Percentiles rank a stretch among this genome's conserved stretches.
Evolutionary conservation across 257 asterid species (phyloP).

Genomic region (Capsicum baccatum): DNA sequence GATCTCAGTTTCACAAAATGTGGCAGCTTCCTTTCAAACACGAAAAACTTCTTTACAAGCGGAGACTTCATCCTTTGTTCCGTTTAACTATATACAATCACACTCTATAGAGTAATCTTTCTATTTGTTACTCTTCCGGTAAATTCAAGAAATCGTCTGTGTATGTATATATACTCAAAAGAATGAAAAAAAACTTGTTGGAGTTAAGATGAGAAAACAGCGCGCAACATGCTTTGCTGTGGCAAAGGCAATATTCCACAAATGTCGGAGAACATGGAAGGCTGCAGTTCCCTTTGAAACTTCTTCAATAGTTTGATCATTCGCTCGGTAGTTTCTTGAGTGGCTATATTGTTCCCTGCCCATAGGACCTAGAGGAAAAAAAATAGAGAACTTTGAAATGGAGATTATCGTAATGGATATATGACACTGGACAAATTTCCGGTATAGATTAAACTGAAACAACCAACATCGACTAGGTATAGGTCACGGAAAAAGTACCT

Average conservation of each 20-base stretch:
- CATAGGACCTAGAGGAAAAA: not conserved
- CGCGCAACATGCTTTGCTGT: conserved; percentile 13
- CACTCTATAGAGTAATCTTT: conserved; percentile 1
- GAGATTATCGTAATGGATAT: not conserved
- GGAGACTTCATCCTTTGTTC: not conserved
- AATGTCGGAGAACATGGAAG: not conserved
- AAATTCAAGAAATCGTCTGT: too few relatives aligned
- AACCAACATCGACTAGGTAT: too few relatives aligned
- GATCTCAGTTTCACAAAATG: not conserved
- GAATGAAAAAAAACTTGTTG: not conserved
- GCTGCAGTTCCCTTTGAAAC: not conserved
- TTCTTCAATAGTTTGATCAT: conserved; percentile 22
- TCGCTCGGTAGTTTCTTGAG: not conserved
- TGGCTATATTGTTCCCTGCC: conserved; percentile 21
- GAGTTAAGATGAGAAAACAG: not conserved
- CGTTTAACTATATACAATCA: not conserved
- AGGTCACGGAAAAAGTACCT: not conserved
- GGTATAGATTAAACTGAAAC: too few relatives aligned
- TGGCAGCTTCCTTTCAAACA: not conserved
- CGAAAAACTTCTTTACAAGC: not conserved
- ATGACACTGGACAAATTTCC: not conserved
- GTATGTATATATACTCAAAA: not conserved
- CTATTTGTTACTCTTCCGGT: not conserved
- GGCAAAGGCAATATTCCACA: not conserved
- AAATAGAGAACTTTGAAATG: not conserved